phyloP scores from a whole-genome alignment of 2,329 filamentous ascomycete genomes.

The Ophiocordyceps sinensis region DNA sequence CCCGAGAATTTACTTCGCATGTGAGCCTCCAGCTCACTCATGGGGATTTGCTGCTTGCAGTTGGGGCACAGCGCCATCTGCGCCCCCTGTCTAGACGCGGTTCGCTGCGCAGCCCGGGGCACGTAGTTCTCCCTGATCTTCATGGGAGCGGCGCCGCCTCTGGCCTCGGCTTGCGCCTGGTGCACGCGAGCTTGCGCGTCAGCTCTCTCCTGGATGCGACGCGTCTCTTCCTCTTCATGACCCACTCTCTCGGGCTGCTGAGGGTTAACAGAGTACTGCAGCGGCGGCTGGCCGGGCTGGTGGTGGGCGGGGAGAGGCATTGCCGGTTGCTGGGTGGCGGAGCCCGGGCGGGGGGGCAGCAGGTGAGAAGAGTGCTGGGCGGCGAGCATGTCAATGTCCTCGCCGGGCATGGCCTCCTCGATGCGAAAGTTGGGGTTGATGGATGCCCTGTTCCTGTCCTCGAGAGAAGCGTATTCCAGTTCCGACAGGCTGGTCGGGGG shows the following conservation, averaged over 20 bases:
- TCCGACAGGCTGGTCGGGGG: constrained; percentile 83
- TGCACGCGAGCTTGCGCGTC: constrained; percentile 51
- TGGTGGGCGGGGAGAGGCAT: constrained; percentile 3
- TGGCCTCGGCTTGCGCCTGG: constrained; percentile 65
- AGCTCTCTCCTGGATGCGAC: constrained; percentile 47
- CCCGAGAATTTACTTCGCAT: constrained; percentile 56
- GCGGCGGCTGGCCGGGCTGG: constrained; percentile 24
- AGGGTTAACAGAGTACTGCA: constrained; percentile 10
- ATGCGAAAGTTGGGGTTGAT: constrained; percentile 71
- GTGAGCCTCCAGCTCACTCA: constrained; percentile 78
- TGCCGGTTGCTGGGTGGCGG: neutral
- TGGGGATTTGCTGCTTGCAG: constrained; percentile 79
- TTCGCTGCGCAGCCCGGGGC: constrained; percentile 62
- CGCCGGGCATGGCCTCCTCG: constrained; percentile 87
- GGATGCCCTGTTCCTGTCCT: constrained; percentile 86
- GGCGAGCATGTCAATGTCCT: constrained; percentile 29
- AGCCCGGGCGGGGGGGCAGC: neutral
- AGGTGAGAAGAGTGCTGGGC: constrained; percentile 26
- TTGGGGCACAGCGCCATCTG: constrained; percentile 76
- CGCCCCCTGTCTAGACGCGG: constrained; percentile 48
- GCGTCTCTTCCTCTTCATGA: constrained; percentile 48
- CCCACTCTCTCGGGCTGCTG: constrained; percentile 20
- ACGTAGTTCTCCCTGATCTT: constrained; percentile 92
- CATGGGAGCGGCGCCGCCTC: constrained; percentile 54
- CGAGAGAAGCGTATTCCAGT: constrained; percentile 82